Base-by-base conservation (phyloP, 2,329 filamentous ascomycete species). In the Nemania sp. region DNA sequence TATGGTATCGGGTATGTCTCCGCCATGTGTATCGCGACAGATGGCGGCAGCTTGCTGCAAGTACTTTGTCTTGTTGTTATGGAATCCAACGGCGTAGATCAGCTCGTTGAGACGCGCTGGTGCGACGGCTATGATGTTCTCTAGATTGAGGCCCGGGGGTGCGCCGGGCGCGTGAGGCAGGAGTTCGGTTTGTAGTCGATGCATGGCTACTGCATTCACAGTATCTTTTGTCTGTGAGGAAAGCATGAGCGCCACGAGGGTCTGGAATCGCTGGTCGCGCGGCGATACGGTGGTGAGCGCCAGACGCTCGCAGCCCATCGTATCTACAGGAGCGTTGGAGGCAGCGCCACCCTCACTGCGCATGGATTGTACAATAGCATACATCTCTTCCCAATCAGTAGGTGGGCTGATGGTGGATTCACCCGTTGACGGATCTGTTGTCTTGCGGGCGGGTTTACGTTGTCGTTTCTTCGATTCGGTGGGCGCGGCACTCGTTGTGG, bases 221-320 rank as follows among this genome's bases (percentile, higher is more conserved):
- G 93, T 96, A 80, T 98, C 94, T 78, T 97, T 97, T 10, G 94
- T 98, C 82, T 98, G 94, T 57, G 91, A 93, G 41, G 92, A 95
- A 38, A 98, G 86, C 94, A 98, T 97, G 70, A 98, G 84, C 15
- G 94, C 89, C 45, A 97, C 86, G 32, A 98, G 87, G 2, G 93
- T 97, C 76, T 98, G 94, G 74, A 97, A 94, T 6, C 94, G 88
- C 77, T 89, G 89, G 76, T 88, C 87, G 66, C 81, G 83, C 27
- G 83, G 77, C 65, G 81, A 84, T 11, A 86, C 84, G 1, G 74
- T 79, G 18, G 81, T 78, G 55, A 85, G 82, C 2, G 92, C 92
- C 10, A 96, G 85, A 7, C 88, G 87, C 80, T 94, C 94, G 80
- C 96, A 99, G 11, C 96, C 96, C 94, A 98, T 98, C 0, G 95